phyloP scores from a whole-genome alignment of 257 asterid species.

The Solanum ahanhuiri region DNA sequence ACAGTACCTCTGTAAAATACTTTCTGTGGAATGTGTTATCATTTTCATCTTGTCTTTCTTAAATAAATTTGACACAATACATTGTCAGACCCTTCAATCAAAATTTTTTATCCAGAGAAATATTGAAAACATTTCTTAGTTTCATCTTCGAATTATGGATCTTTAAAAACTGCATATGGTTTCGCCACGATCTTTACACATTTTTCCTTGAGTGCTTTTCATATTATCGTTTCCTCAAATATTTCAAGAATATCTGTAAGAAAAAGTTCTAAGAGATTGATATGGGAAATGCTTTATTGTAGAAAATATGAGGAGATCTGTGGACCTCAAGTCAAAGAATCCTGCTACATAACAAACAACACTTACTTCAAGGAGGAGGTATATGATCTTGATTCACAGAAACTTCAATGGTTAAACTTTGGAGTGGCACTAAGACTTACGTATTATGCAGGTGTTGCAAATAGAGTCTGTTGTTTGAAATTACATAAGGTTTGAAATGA shows the following conservation, averaged over 20 bases:
- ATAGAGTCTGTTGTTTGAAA: no score
- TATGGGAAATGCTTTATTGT: slow-evolving; percentile 11
- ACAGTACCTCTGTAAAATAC: not conserved
- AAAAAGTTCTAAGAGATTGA: not conserved
- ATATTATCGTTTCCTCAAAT: not conserved
- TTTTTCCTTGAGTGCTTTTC: not conserved
- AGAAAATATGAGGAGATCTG: slow-evolving; percentile 90
- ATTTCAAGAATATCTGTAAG: not conserved
- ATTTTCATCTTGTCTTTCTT: not conserved
- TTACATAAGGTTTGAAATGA: no score
- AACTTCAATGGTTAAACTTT: not conserved
- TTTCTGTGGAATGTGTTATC: not conserved
- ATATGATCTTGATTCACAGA: not conserved
- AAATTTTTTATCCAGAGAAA: no score
- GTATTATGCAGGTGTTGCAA: no score
- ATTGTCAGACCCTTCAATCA: not conserved
- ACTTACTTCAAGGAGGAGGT: slow-evolving; percentile 85
- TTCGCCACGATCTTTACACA: not conserved
- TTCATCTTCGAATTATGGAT: no score
- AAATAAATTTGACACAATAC: not conserved
- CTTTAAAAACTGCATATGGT: not conserved
- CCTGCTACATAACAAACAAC: slow-evolving; percentile 81
- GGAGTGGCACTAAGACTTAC: not conserved
- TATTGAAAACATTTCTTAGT: no score
- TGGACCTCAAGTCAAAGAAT: slow-evolving; percentile 85